Evolutionary conservation across 371 early-diverging fungal genomes (phyloP).

Genomic region (Zychaea mexicana): DNA sequence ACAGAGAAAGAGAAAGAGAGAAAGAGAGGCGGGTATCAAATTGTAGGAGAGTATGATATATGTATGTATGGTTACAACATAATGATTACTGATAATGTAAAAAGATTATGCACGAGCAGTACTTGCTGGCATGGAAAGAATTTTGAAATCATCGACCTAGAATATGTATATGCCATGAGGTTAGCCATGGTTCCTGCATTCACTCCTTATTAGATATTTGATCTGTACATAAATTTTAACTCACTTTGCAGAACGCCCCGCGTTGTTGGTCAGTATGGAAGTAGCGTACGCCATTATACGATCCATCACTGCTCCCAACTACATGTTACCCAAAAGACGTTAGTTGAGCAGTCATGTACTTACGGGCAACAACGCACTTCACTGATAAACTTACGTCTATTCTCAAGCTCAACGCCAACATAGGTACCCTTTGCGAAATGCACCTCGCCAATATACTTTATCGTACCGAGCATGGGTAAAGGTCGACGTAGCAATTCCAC

Average conservation of each 20-base stretch:
- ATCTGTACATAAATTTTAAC: neutral
- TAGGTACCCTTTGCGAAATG: constrained; percentile 45
- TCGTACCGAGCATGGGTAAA: constrained; percentile 41
- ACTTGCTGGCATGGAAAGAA: constrained; percentile 14
- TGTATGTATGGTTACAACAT: neutral
- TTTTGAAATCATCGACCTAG: constrained; percentile 30
- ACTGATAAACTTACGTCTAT: constrained; percentile 35
- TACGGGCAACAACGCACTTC: too few species aligned
- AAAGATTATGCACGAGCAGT: neutral
- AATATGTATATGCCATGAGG: too few species aligned
- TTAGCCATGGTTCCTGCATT: neutral
- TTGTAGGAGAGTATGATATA: neutral
- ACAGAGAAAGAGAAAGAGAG: too few species aligned
- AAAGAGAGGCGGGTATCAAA: neutral
- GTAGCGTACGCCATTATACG: constrained; percentile 35
- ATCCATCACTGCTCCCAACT: constrained; percentile 47
- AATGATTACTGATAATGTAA: neutral
- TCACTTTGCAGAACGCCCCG: constrained; percentile 37
- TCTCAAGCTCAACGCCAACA: constrained; percentile 50
- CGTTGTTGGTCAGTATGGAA: constrained; percentile 47
- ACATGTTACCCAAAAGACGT: neutral
- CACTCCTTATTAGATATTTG: neutral
- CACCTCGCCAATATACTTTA: constrained; percentile 46
- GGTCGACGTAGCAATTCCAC: constrained; percentile 43
- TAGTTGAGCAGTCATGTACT: too few species aligned